Evolutionary conservation across 2,329 filamentous ascomycete genomes (phyloP), one percentile per base, ranked within the genome.

Genomic region (Thelonectria discophora): DNA sequence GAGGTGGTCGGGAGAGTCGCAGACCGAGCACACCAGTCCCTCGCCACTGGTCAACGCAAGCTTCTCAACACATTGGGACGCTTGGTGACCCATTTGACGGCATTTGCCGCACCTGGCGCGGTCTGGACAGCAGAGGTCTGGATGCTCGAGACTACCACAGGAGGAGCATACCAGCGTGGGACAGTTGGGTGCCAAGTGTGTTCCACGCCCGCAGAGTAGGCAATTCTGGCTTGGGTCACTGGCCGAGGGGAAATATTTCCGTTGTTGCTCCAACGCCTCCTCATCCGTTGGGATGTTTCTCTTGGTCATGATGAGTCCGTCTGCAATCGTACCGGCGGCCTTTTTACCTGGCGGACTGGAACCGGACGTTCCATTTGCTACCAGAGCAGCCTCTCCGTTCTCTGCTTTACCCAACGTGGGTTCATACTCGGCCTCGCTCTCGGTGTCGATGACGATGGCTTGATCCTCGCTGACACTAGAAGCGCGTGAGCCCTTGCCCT

Each of bases 11-110:
- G 70, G 65, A 7, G 81, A 81, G 40, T 77, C 77, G 74, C 90
- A 93, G 34, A 87, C 78, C 11, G 85, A 84, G 72, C 90, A 93
- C 3, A 82, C 81, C 48, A 83, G 77, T 20, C 81, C 80, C 57
- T 88, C 86, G 15, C 81, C 80, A 63, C 82, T 82, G 15, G 82
- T 77, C 52, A 83, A 66, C 3, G 75, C 73, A 43, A 90, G 79
- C 62, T 86, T 86, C 64, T 89, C 86, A 2, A 75, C 69, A 70
- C 90, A 92, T 8, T 76, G 67, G 1, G 74, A 67, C 17, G 76
- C 74, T 52, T 70, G 67, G 69, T 93, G 90, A 10, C 89, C 90
- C 45, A 84, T 78, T 73, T 89, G 85, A 49, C 80, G 82, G 74
- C 90, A 92, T 70, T 86, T 87, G 50, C 68, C 72, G 71, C 87